These are phyloP conservation scores for Backusella australiensis DNA, from an alignment of 192 early-diverging fungal species.

Conservation along the genomic window DNA sequence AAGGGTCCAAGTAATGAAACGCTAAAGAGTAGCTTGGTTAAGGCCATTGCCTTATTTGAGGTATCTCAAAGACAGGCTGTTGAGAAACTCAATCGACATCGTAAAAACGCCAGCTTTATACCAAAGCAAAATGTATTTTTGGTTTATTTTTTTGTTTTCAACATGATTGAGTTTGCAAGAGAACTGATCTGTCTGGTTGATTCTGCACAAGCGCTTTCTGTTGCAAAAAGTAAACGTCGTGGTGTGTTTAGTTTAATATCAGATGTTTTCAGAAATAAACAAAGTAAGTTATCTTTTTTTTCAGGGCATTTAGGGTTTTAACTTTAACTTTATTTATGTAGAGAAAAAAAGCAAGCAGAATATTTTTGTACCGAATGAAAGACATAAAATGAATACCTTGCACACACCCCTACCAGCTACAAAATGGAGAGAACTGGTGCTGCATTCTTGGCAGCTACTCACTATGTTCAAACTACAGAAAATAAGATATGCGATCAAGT, in stretches of 20 bases:
- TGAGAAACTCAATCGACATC: constrained; percentile 39
- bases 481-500: constrained; percentile 72
- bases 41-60: constrained; percentile 52
- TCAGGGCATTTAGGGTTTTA: background rate
- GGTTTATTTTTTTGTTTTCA: constrained; percentile 78
- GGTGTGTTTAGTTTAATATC: background rate
- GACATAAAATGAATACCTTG: constrained; percentile 41
- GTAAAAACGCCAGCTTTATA: constrained; percentile 9
- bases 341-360: background rate
- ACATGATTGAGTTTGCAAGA: constrained; percentile 71
- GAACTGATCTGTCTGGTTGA: constrained; percentile 57
- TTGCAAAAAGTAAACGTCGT: background rate
- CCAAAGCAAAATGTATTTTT: constrained; percentile 65
- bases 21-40: constrained; percentile 42
- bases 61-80: constrained; percentile 43
- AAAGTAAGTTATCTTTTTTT: background rate
- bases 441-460: constrained; percentile 56
- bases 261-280: background rate
- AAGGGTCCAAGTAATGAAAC: constrained; percentile 24
- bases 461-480: constrained; percentile 63
- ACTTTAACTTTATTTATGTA: background rate
- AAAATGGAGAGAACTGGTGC: constrained; percentile 39
- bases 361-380: constrained; percentile 31
- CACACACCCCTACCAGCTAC: constrained; percentile 61
- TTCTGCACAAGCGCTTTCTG: constrained; percentile 11